phyloP scores from a whole-genome alignment of 257 asterid genomes.

The Coffea eugenioides region DNA sequence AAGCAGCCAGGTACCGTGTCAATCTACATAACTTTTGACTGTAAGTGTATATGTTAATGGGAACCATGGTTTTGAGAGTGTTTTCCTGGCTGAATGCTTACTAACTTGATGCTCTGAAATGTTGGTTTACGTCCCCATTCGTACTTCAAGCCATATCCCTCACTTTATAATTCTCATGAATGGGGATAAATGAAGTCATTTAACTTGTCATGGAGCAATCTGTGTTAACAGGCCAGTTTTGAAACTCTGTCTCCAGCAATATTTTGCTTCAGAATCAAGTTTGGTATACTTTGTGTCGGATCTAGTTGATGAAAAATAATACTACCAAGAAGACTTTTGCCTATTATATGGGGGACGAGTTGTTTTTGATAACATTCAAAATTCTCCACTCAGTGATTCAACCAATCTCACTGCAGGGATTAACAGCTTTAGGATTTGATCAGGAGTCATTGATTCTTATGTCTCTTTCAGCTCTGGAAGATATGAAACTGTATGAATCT shows the following conservation, averaged over 20 bases:
- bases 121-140: not conserved
- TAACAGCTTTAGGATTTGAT: not conserved
- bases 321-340: not conserved
- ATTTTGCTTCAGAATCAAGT: not conserved
- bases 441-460: not conserved
- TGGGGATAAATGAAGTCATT: not conserved
- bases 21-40: not conserved
- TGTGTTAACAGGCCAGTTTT: not conserved
- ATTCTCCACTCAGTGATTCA: not conserved
- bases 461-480: not conserved
- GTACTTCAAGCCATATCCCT: not conserved
- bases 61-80: not conserved
- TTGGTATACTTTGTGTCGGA: not conserved
- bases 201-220: not conserved
- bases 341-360: not conserved
- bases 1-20: conserved; percentile 67
- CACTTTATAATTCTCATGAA: not conserved
- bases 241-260: not conserved
- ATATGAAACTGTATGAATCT: not conserved
- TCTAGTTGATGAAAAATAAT: not conserved
- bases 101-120: not conserved
- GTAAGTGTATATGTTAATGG: not conserved
- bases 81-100: not conserved
- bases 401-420: not conserved
- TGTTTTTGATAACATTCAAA: not conserved